phyloP scores from a whole-genome alignment of 2,329 filamentous ascomycete genomes.

The Trichoderma sp. region DNA sequence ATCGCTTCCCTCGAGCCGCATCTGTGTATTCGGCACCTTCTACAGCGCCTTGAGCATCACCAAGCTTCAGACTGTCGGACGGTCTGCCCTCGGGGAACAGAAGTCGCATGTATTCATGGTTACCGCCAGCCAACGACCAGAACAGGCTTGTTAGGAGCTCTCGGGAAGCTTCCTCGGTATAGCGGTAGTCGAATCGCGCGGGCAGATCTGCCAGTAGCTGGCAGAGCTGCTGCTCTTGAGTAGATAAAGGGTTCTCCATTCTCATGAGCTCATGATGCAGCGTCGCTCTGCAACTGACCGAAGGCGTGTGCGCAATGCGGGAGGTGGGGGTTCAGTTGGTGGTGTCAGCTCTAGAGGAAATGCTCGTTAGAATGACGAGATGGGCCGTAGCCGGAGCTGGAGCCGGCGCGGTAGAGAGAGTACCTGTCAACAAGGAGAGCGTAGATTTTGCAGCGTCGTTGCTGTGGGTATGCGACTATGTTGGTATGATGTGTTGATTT shows the following conservation, averaged over 20 bases:
- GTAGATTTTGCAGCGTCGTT: neutral
- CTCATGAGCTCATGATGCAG: slow-evolving; percentile 34
- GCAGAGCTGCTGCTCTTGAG: slow-evolving; percentile 80
- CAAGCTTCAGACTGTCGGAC: slow-evolving; percentile 69
- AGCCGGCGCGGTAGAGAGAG: neutral
- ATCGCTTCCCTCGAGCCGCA: slow-evolving; percentile 86
- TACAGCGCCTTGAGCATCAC: slow-evolving; percentile 85
- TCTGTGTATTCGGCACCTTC: slow-evolving; percentile 95
- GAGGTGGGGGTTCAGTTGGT: slow-evolving; percentile 3
- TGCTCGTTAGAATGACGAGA: neutral
- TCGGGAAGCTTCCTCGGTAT: slow-evolving; percentile 67
- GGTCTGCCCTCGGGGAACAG: slow-evolving; percentile 80
- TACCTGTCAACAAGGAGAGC: neutral
- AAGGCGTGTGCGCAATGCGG: neutral
- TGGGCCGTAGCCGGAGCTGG: neutral
- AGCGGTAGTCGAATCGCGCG: slow-evolving; percentile 71
- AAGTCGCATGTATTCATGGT: slow-evolving; percentile 70
- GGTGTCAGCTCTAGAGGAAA: neutral
- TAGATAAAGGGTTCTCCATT: slow-evolving; percentile 58
- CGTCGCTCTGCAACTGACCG: neutral
- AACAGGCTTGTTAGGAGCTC: slow-evolving; percentile 81
- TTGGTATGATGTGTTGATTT: neutral
- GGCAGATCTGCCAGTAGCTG: slow-evolving; percentile 80
- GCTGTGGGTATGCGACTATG: neutral
- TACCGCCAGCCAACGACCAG: slow-evolving; percentile 77